Evolutionary conservation across 2,329 filamentous ascomycete genomes (phyloP), one percentile per base, ranked within the genome.

Genomic region (Achaetomium macrosporum): DNA sequence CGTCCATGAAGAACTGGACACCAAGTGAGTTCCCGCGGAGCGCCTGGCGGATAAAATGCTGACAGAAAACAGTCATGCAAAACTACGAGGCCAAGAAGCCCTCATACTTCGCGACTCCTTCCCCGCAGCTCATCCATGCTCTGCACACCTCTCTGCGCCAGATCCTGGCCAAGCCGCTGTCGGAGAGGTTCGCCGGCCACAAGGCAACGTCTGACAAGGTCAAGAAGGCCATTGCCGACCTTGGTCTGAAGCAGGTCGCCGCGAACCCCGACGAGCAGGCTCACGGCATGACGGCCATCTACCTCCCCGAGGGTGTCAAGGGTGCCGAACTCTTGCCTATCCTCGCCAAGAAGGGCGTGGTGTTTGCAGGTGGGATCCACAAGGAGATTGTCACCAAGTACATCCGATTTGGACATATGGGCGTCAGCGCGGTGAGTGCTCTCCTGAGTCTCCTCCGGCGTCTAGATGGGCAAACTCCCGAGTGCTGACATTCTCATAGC

Each of bases 1-100:
- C 88, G 51, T 95, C 88, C 12, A 89, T 96, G 78, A 91, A 90
- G 78, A 97, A 97, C 74, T 99, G 93, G 93, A 76, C 91, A 53
- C 92, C 92, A 43, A 93, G 85, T 89, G 77, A 64, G 81, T 71
- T 53, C 53, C 48, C 16, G 15, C 35, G 15, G 4, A 8, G 15
- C 35, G 3, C n/a, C n/a, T 7, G 9, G 15, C 16, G 8, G 11
- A 13, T 17, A 29, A 12, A 29, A 16, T 10, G 16, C 53, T 51
- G 29, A 48, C 53, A 12, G n/a, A 10, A 33, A 5, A 25, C 55
- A 88, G 87, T 99, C 71, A 97, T 99, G 92, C 84, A 93, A 75
- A 97, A 96, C 75, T 99, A 99, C 72, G 93, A 99, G 75, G 89
- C 90, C 59, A 90, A 91, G 77, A 99, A 97, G 76, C 83, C 93